A percentile compares a stretch with the other conserved stretches of the same genome.
Conservation (phyloP, 2,329 filamentous ascomycete species). For the Gaeumannomyces sp. region DNA sequence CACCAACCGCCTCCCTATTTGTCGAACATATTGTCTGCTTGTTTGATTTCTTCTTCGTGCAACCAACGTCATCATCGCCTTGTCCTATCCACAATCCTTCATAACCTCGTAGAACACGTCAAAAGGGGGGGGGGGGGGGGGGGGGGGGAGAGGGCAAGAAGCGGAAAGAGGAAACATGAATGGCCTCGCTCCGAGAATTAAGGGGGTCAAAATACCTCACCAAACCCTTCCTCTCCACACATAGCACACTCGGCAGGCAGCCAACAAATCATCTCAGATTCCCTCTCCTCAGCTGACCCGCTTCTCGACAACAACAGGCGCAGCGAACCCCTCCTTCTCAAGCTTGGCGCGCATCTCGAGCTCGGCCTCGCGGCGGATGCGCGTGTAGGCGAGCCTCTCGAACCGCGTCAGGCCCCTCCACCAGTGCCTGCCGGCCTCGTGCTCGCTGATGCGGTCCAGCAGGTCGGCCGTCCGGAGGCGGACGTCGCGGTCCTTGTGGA, state of each 20-base stretch:
- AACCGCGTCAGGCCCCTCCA: constrained; percentile 84
- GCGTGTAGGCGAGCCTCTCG: constrained; percentile 76
- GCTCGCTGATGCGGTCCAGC: constrained; percentile 73
- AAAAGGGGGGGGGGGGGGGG: constrained; percentile 22
- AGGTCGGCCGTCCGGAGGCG: constrained; percentile 71
- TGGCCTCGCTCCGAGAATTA: not conserved
- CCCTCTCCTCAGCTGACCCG: constrained; percentile 36
- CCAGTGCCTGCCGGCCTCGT: constrained; percentile 90
- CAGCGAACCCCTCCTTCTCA: constrained; percentile 36
- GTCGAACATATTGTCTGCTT: not conserved
- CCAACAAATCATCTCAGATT: not conserved
- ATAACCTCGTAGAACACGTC: not conserved
- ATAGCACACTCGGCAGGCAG: too few species aligned
- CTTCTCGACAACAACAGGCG: constrained; percentile 33
- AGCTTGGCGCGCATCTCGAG: constrained; percentile 41
- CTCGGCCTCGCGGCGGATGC: constrained; percentile 64
- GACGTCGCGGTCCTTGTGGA: constrained; percentile 80
- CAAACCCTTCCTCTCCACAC: too few species aligned
- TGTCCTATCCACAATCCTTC: not conserved
- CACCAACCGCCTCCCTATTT: not conserved
- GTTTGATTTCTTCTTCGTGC: not conserved
- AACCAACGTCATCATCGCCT: not conserved
- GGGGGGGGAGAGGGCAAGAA: constrained; percentile 16
- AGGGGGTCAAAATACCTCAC: too few species aligned
- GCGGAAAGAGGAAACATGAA: not conserved